These are phyloP conservation scores for Monosporozyma solicola DNA, from an alignment of 805 yeast genomes.

Conservation along the genomic window DNA sequence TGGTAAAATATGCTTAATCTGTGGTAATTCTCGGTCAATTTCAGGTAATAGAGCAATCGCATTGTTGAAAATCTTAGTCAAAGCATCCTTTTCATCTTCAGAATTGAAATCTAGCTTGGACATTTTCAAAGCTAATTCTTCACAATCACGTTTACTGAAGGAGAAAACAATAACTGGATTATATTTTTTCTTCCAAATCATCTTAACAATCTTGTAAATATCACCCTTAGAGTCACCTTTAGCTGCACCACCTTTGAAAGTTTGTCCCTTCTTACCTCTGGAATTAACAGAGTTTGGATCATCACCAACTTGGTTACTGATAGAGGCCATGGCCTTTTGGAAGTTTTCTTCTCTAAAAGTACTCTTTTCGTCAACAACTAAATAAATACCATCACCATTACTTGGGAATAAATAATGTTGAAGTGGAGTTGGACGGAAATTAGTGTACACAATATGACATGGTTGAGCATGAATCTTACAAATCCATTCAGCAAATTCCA, in stretches of 20 bases:
- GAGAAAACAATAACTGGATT: slow-evolving; percentile 98
- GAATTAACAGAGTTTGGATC: slow-evolving; percentile 58
- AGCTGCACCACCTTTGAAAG: slow-evolving; percentile 70
- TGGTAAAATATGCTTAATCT: slow-evolving; percentile 85
- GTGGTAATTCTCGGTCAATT: slow-evolving; percentile 86
- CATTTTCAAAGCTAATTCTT: slow-evolving; percentile 87
- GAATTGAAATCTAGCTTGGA: slow-evolving; percentile 89
- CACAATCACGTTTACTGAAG: slow-evolving; percentile 96
- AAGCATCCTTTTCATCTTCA: slow-evolving; percentile 87
- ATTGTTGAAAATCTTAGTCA: slow-evolving; percentile 81
- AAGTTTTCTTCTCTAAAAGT: slow-evolving; percentile 94
- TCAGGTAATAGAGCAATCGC: slow-evolving; percentile 86
- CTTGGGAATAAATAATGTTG: slow-evolving; percentile 97
- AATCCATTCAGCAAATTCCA: slow-evolving; percentile 98
- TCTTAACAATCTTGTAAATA: slow-evolving; percentile 90
- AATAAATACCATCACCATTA: slow-evolving; percentile 96
- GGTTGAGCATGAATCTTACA: slow-evolving; percentile 93
- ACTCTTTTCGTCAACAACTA: slow-evolving; percentile 96
- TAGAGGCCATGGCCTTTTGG: slow-evolving; percentile 96
- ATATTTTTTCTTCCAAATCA: slow-evolving; percentile 94
- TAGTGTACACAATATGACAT: slow-evolving; percentile 96
- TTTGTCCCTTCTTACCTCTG: slow-evolving; percentile 66
- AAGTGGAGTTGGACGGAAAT: slow-evolving; percentile 96
- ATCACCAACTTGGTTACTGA: slow-evolving; percentile 74
- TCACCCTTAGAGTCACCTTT: slow-evolving; percentile 68